Base-by-base conservation (phyloP, 2,329 filamentous ascomycete species). In the Emergomyces pasteurianus region DNA sequence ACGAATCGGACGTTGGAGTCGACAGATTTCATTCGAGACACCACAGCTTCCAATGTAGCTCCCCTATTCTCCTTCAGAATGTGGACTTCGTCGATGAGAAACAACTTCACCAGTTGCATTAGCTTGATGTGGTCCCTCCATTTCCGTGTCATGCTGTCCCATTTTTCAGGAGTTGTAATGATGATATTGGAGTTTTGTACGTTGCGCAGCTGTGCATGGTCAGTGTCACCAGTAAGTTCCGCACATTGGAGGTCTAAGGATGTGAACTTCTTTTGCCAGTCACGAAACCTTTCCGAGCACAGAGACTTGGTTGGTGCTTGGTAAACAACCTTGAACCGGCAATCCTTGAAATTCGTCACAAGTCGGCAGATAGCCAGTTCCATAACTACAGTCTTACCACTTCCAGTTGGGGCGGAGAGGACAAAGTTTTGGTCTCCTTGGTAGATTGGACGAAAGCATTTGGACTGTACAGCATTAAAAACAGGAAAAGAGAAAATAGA, bases 41-140 rank as follows among this genome's bases (percentile, higher is more conserved):
- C 88, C 2, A 95, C 86, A 4, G 87, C 88, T 70, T 95, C 90
- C 0, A 95, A 79, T 0, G 87, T 92, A 14, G 90, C 88, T 18
- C 90, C 90, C 28, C 90, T 84, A 3, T 80, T 75, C 67, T 94
- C 89, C 67, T 90, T 92, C 59, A 95, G 79, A 42, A 94, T 90
- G 66, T 95, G 90, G 0, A 95, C 89, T 69, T 95, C 90, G 66
- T 95, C 90, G 60, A 95, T 91, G 23, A 95, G 80, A 63, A 94
- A 90, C 0, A 95, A 76, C 63, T 87, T 88, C 53, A 95, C 83
- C 63, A 92, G 79, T 62, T 86, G 82, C 73, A 95, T 83, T 21
- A 95, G 76, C 64, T 81, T 87, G 58, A 81, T 81, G 67, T 95
- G 87, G 66, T 95, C 90, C 66, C 86, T 85, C 90, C 90, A 95